These are phyloP conservation scores for Phyllosticta ampelicida DNA, from an alignment of 2,329 filamentous ascomycete genomes.

Conservation along the genomic window DNA sequence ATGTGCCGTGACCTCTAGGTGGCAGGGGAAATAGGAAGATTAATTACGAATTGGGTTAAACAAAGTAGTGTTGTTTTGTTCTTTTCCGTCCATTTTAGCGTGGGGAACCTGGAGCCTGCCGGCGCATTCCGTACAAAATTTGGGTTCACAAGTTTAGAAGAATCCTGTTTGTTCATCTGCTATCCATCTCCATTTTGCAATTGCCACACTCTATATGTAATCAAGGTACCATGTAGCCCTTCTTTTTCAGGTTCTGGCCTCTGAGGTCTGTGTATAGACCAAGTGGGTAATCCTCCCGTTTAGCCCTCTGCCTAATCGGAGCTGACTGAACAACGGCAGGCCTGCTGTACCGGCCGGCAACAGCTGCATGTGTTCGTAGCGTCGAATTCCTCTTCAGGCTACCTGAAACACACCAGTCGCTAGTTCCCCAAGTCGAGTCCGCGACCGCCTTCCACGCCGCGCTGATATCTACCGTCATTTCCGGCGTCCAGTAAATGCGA, in stretches of 20 bases:
- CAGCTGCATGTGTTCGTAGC: conserved; percentile 8
- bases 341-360: conserved; percentile 15
- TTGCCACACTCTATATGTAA: not conserved
- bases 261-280: conserved; percentile 23
- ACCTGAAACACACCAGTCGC: conserved; percentile 25
- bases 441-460: conserved; percentile 42
- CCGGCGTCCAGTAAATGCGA: conserved; percentile 48
- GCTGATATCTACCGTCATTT: conserved; percentile 43
- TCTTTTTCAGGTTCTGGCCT: not conserved
- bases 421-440: conserved; percentile 24
- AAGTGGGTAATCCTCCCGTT: conserved; percentile 22
- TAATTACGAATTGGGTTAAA: not conserved
- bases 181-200: too few relatives aligned
- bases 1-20: not conserved
- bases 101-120: not conserved
- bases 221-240: conserved; percentile 6
- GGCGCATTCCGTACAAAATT: not conserved
- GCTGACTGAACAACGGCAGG: conserved; percentile 17
- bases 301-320: conserved; percentile 20
- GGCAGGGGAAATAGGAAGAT: not conserved
- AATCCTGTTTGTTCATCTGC: not conserved
- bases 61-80: not conserved
- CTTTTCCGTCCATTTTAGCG: not conserved
- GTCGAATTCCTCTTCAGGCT: conserved; percentile 14
- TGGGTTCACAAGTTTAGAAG: not conserved